A percentile compares a stretch with the other conserved stretches of the same genome.
Conservation (phyloP, 2,329 filamentous ascomycete genomes). For the Trichoderma guizhouense region DNA sequence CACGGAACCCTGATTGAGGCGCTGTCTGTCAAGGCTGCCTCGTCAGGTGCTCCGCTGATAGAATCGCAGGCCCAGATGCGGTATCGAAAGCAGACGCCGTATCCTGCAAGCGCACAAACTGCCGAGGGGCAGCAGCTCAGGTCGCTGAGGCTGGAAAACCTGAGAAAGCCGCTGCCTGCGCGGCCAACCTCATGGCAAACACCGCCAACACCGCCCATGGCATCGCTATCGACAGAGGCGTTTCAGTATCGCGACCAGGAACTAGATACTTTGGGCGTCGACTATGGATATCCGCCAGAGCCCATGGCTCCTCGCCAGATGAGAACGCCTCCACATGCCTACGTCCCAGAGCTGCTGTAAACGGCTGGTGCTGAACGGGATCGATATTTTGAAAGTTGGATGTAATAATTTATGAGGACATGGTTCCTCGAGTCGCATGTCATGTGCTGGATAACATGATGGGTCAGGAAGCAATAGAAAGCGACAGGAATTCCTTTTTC, state of each 20-base stretch:
- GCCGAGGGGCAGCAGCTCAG: background rate
- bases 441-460: slow-evolving; percentile 9
- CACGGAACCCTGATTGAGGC: slow-evolving; percentile 67
- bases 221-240: background rate
- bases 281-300: slow-evolving; percentile 5
- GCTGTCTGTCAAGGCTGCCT: slow-evolving; percentile 40
- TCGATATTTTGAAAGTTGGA: background rate
- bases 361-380: background rate
- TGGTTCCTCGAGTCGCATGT: background rate
- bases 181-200: slow-evolving; percentile 9
- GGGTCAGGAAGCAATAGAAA: background rate
- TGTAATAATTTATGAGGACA: background rate
- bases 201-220: background rate
- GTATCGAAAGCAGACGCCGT: background rate
- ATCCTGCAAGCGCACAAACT: background rate
- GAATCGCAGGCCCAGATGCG: background rate
- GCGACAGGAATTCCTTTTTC: background rate
- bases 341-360: background rate
- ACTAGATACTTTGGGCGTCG: background rate
- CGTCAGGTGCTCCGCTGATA: background rate
- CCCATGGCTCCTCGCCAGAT: background rate
- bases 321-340: background rate
- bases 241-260: background rate
- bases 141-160: background rate
- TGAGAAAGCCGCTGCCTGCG: slow-evolving; percentile 9